Evolutionary conservation across 2,329 filamentous ascomycete genomes (phyloP), one percentile per base, ranked within the genome.

Genomic region (Tolypocladium sp.): DNA sequence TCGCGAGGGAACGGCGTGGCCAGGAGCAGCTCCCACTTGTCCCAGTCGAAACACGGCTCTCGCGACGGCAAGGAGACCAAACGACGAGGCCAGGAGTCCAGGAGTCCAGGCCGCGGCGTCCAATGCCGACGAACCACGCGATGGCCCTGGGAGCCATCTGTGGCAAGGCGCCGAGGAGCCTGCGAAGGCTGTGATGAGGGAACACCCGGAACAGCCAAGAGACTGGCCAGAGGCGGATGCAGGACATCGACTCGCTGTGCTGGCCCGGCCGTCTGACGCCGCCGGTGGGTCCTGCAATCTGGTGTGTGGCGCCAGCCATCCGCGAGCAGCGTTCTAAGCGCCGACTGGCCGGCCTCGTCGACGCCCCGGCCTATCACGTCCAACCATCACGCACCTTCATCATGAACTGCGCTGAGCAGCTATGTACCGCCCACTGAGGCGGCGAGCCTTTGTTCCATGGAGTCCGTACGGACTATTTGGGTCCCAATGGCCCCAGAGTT

Each of bases 201-300:
- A 4, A 58, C 37, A 38, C 38, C 20, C 25, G 35, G 27, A 58
- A 38, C 51, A 55, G 44, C 58, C 57, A 59, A 53, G 56, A n/a
- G 58, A 22, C 10, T 20, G 15, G 46, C 25, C 30, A 37, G 27
- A 57, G 60, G 61, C 64, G 55, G 59, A 71, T 71, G 71, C 70
- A 72, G 68, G 67, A 71, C 72, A 78, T 77, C 73, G 71, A 77
- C 74, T 78, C 73, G 73, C 71, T 72, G 67, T 67, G 57, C 59
- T 66, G 66, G 64, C 62, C 64, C 65, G 63, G 67, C 66, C 71
- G 67, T 73, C 70, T 71, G 70, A 74, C 73, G 71, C 67, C 64
- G 67, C 65, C 68, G 67, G 70, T 71, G 68, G 69, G 66, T 66
- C 67, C 67, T 68, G 67, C 69, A 69, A 69, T 70, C 66, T 70